These are phyloP conservation scores for Dioscorea cayenensis DNA, from an alignment of 116 monocot species.

Conservation along the genomic window DNA sequence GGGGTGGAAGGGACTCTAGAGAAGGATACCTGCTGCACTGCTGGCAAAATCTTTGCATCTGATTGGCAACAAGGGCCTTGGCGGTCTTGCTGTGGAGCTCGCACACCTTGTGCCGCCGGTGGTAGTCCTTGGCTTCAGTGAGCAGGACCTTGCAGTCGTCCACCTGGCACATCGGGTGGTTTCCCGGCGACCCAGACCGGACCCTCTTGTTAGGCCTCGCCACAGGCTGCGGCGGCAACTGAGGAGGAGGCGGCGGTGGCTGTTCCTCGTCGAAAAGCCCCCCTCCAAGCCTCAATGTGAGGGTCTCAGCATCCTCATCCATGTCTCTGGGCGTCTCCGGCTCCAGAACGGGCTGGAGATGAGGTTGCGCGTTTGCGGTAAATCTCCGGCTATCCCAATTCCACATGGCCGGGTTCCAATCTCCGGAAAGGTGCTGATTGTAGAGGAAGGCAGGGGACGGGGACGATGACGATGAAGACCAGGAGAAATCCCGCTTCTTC, in stretches of 20 bases:
- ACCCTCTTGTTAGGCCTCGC: slow-evolving; percentile 66
- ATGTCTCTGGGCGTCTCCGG: slow-evolving; percentile 12
- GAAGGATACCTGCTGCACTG: slow-evolving; percentile 76
- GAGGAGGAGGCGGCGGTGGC: background rate
- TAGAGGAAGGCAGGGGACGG: slow-evolving; percentile 16
- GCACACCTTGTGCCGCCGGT: slow-evolving; percentile 85
- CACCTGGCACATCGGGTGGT: slow-evolving; percentile 81
- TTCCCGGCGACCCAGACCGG: slow-evolving; percentile 53
- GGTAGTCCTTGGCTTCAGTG: slow-evolving; percentile 72
- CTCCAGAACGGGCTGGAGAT: slow-evolving; percentile 4
- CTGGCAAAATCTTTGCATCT: slow-evolving; percentile 90
- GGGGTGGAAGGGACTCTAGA: too few relatives aligned
- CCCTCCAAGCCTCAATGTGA: slow-evolving; percentile 66
- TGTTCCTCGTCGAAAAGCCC: slow-evolving; percentile 8
- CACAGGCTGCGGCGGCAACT: slow-evolving; percentile 9
- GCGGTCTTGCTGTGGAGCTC: slow-evolving; percentile 77
- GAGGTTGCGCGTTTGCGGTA: slow-evolving; percentile 31
- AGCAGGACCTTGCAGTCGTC: slow-evolving; percentile 78
- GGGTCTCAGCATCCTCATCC: slow-evolving; percentile 31
- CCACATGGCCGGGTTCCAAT: slow-evolving; percentile 1
- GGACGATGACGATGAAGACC: slow-evolving; percentile 12
- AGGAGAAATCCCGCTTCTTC: slow-evolving; percentile 62
- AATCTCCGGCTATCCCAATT: slow-evolving; percentile 68
- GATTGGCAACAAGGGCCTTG: slow-evolving; percentile 59
- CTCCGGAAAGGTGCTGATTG: background rate